Evolutionary conservation across 2,329 filamentous ascomycete species (phyloP).

Genomic region (Phaeoacremonium minimum): DNA sequence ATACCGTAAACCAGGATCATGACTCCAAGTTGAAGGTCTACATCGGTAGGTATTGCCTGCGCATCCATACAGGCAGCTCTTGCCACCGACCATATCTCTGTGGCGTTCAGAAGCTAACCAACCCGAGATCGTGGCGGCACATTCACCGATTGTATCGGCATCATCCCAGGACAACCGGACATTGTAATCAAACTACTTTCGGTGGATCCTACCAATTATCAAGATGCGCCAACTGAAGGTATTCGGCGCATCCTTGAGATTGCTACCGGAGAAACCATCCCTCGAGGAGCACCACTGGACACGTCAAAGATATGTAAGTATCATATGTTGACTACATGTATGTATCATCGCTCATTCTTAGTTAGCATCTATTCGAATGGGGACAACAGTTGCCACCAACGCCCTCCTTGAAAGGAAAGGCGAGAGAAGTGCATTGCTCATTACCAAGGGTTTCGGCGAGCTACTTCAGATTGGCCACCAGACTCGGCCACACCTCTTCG

Average conservation of each 20-base stretch:
- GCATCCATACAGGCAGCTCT: no score
- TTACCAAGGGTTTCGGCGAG: conserved; percentile 63
- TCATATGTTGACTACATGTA: neutral
- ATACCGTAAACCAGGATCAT: neutral
- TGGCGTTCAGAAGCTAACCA: no score
- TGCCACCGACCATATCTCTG: no score
- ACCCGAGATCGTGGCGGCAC: conserved; percentile 4
- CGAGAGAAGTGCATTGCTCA: conserved; percentile 60
- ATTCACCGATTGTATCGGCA: conserved; percentile 4
- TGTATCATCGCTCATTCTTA: no score
- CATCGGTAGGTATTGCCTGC: no score
- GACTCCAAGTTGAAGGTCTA: neutral
- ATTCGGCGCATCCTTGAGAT: conserved; percentile 22
- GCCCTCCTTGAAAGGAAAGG: conserved; percentile 63
- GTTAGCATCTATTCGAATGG: conserved; percentile 45
- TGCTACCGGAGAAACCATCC: conserved; percentile 11
- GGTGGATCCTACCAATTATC: conserved; percentile 62
- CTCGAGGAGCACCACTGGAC: conserved; percentile 1
- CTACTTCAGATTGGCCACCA: conserved; percentile 66
- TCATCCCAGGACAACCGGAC: conserved; percentile 43
- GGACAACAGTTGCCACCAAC: conserved; percentile 66
- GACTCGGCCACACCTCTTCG: conserved; percentile 61
- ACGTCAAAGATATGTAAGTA: conserved; percentile 1
- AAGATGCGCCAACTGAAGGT: conserved; percentile 62
- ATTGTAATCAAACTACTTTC: conserved; percentile 64